These are phyloP conservation scores for Erodium texanum DNA, from an alignment of 441 rosid species.

Conservation along the genomic window DNA sequence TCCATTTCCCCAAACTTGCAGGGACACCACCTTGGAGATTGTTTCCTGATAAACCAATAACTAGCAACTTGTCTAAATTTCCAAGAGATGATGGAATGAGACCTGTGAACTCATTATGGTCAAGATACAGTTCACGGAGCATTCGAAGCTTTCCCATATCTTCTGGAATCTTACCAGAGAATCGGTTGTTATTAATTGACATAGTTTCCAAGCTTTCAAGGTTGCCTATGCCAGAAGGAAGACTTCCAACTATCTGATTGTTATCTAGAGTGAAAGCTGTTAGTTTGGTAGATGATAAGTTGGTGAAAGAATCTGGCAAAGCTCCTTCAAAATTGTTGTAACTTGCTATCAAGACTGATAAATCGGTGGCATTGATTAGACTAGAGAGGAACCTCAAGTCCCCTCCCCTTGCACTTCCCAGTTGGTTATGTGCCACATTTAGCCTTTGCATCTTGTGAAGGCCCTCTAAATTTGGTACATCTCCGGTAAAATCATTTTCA, in stretches of 20 bases:
- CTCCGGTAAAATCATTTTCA: conserved; percentile 5
- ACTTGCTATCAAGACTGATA: no score
- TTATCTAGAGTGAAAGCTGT: neutral
- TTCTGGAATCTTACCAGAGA: conserved; percentile 9
- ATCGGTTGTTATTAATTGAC: neutral
- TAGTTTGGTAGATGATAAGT: conserved; percentile 13
- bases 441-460: no score
- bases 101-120: conserved; percentile 9
- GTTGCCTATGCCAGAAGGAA: conserved; percentile 11
- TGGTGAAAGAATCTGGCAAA: neutral
- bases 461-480: no score
- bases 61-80: neutral
- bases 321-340: no score
- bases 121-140: neutral
- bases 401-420: no score
- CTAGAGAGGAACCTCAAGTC: no score
- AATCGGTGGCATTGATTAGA: no score
- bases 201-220: neutral
- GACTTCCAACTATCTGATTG: conserved; percentile 12
- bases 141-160: conserved; percentile 8
- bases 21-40: conserved; percentile 15
- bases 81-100: conserved; percentile 15
- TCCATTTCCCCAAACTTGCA: conserved; percentile 7
- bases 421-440: no score
- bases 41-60: neutral